Base-by-base conservation (phyloP, 257 asterid genomes). In the Dorcoceras hygrometricum region DNA sequence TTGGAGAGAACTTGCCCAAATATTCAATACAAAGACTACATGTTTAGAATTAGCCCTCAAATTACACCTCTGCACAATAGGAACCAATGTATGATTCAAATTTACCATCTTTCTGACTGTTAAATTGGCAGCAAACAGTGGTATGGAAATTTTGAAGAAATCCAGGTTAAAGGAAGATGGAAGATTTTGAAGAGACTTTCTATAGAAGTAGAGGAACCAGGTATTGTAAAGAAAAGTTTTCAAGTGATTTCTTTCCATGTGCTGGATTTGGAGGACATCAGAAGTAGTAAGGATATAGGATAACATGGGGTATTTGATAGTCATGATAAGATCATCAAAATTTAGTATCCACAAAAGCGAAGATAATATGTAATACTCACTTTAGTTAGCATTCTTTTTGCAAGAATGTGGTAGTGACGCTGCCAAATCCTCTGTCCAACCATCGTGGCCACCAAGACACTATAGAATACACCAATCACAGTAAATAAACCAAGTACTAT, bases 341-440 rank as follows among this genome's bases (percentile, higher is more conserved):
- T 57, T 6, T 54, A 48, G n/a, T 62, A 36, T 36, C 56, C n/a
- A 65, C 53, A 24, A n/a, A 28, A 23, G 55, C 26, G 23, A 27
- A 23, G n/a, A 20, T 22, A 19, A 46, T 28, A 66, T 18, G 61
- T 20, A 70, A 74, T 28, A 73, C 89, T 84, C 74, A 90, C 97
- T 82, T 91, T 91, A 26, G 96, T 89, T 61, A 91, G 82, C 96
- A 91, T 87, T 84, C 96, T 76, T 83, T 91, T 91, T 10, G 98
- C 96, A 43, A 91, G 90, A 59, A 91, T 91, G 83, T 91, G 98
- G 77, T 91, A 91, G 75, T 91, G 98, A 57, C 98, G 82, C 80
- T 91, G 98, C 98, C 98, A 91, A 70, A 91, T 89, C 83, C 98
- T 86, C 72, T 91, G 98, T 28, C 95, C 96, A 25, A 89, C 98